These are phyloP conservation scores for Wickerhamomyces queroliae DNA, from an alignment of 805 yeast genomes.

Conservation along the genomic window DNA sequence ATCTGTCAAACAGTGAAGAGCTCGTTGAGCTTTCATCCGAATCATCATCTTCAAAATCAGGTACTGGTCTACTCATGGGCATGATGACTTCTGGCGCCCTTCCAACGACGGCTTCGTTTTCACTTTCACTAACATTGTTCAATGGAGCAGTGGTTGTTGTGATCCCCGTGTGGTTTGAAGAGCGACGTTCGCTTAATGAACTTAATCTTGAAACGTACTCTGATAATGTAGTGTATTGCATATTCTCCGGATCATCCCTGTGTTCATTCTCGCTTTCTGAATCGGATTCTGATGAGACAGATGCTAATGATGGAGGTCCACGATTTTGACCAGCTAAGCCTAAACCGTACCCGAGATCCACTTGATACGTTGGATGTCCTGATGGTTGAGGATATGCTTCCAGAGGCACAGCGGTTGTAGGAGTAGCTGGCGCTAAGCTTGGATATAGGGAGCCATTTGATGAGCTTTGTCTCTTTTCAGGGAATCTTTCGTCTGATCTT, in stretches of 20 bases:
- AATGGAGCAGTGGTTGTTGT: not conserved
- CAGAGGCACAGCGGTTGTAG: not conserved
- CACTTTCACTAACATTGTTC: not conserved
- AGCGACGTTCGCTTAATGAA: slow-evolving; percentile 5
- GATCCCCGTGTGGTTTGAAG: not conserved
- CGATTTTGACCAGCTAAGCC: slow-evolving; percentile 15
- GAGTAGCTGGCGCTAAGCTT: not conserved
- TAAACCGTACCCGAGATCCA: slow-evolving; percentile 20
- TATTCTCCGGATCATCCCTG: not conserved
- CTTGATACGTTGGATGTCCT: slow-evolving; percentile 11
- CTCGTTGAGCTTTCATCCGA: slow-evolving; percentile 4
- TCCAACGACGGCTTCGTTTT: not conserved
- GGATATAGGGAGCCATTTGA: slow-evolving; percentile 3
- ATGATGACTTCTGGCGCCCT: too few species aligned
- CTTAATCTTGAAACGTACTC: slow-evolving; percentile 19
- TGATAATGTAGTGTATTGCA: slow-evolving; percentile 4
- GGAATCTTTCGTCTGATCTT: not conserved
- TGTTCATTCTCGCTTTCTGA: not conserved
- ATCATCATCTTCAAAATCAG: not conserved
- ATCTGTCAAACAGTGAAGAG: not conserved
- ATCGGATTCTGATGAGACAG: slow-evolving; percentile 13
- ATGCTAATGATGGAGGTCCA: slow-evolving; percentile 21
- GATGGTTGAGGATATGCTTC: not conserved
- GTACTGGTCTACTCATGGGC: too few species aligned
- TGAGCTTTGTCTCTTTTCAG: slow-evolving; percentile 1